Percentiles rank a stretch among this genome's conserved stretches.
phyloP scores from a whole-genome alignment of 371 early-diverging fungal species.

The Lichtheimia ramosa region DNA sequence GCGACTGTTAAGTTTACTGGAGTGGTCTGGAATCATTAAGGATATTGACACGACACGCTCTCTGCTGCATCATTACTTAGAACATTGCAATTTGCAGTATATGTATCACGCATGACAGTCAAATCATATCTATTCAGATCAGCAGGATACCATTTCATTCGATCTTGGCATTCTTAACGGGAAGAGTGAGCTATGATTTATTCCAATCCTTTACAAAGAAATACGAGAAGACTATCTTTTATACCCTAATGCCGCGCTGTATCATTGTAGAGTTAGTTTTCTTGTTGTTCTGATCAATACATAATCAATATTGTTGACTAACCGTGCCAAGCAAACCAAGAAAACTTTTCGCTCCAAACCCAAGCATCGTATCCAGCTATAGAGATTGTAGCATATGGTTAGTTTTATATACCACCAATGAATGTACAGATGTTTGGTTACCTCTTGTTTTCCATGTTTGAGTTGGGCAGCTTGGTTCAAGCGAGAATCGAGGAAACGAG shows the following conservation, averaged over 20 bases:
- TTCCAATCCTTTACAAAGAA: background rate
- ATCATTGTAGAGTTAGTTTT: background rate
- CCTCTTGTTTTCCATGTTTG: conserved; percentile 58
- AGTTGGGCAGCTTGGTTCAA: conserved; percentile 68
- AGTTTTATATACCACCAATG: no score
- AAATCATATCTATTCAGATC: no score
- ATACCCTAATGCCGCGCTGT: conserved; percentile 16
- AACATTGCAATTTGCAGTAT: conserved; percentile 9
- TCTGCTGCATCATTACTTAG: conserved; percentile 9
- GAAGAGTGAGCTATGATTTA: background rate
- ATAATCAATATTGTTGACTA: conserved; percentile 13
- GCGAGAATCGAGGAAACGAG: conserved; percentile 74
- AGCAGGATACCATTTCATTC: no score
- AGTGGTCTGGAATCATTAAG: conserved; percentile 15
- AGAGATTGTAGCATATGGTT: background rate
- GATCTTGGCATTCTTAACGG: no score
- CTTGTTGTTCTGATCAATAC: no score
- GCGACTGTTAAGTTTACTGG: conserved; percentile 5
- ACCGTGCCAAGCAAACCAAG: conserved; percentile 38
- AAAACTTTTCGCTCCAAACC: conserved; percentile 45
- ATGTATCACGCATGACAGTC: conserved; percentile 5
- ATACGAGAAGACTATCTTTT: background rate
- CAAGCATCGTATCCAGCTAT: conserved; percentile 44
- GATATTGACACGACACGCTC: conserved; percentile 8
- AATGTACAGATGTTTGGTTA: conserved; percentile 1